Conservation (phyloP, 169 alveolate genomes). For the Cryptosporidium felis region DNA sequence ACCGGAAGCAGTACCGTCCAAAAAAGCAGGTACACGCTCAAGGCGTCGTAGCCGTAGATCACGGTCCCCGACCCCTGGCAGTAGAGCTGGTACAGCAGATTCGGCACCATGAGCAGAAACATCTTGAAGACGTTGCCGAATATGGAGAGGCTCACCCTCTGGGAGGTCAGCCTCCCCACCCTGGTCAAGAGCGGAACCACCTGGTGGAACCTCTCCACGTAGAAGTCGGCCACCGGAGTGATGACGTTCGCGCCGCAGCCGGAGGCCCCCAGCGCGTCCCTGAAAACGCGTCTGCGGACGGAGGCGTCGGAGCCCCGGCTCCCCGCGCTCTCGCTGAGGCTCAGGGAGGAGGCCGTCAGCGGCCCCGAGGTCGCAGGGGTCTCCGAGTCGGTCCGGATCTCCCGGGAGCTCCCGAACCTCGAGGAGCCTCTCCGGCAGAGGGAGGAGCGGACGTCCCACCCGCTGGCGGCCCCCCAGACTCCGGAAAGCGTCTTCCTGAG, state of each 20-base stretch:
- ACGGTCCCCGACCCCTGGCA: slow-evolving; percentile 57
- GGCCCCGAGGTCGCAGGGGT: no score
- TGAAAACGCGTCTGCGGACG: neutral
- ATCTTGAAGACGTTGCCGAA: slow-evolving; percentile 9
- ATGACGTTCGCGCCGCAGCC: neutral
- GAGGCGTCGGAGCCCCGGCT: neutral
- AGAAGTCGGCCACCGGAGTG: slow-evolving; percentile 19
- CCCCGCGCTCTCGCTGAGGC: neutral
- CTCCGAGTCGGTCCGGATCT: no score
- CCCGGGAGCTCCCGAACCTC: no score
- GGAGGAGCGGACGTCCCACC: no score
- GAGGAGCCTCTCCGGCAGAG: no score
- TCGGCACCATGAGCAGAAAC: neutral
- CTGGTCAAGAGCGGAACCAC: slow-evolving; percentile 45
- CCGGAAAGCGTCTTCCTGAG: no score
- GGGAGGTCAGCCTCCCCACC: slow-evolving; percentile 37
- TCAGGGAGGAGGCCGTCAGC: no score
- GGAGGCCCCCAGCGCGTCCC: neutral
- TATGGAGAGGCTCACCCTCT: neutral
- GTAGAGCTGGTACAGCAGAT: slow-evolving; percentile 28
- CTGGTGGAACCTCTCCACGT: slow-evolving; percentile 26
- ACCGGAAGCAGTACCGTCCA: slow-evolving; percentile 18
- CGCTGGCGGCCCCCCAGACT: no score
- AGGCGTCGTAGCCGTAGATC: neutral
- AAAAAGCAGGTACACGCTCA: neutral